phyloP scores from a whole-genome alignment of 2,329 filamentous ascomycete species.

The Scedosporium boydii region DNA sequence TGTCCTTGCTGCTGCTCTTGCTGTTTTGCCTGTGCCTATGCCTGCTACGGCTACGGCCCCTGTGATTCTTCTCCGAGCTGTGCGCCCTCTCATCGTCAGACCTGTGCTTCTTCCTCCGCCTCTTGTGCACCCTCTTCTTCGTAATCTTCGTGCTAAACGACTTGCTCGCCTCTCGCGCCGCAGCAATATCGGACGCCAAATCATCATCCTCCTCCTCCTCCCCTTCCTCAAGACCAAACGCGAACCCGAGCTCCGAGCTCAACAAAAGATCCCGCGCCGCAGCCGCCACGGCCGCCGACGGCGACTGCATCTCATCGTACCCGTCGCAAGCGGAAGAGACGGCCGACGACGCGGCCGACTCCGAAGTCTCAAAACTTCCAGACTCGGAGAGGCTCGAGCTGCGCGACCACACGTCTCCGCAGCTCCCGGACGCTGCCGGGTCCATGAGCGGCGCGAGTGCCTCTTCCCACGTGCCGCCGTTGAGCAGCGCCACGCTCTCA shows the following conservation, averaged over 20 bases:
- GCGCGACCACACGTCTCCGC: conserved; percentile 28
- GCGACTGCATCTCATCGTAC: conserved; percentile 13
- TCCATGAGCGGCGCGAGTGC: conserved; percentile 63
- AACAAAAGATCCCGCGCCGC: conserved; percentile 30
- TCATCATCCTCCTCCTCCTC: conserved; percentile 13
- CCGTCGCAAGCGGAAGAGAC: not conserved
- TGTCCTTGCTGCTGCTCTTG: conserved; percentile 11
- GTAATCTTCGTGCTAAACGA: conserved; percentile 37
- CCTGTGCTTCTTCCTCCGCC: conserved; percentile 19
- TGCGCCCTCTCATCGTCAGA: conserved; percentile 18
- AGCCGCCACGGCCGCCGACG: conserved; percentile 46
- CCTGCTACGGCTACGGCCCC: conserved; percentile 12
- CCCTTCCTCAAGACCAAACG: conserved; percentile 21
- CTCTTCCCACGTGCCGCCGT: conserved; percentile 68
- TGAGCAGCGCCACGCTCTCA: conserved; percentile 60
- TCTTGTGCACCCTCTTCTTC: conserved; percentile 32
- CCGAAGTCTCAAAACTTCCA: not conserved
- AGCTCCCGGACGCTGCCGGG: conserved; percentile 12
- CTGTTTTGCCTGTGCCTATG: conserved; percentile 18
- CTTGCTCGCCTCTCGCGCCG: conserved; percentile 21
- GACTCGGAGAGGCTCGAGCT: conserved; percentile 3
- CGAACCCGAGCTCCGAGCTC: conserved; percentile 24
- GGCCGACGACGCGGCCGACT: not conserved
- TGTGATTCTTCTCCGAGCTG: conserved; percentile 16
- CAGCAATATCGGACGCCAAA: conserved; percentile 23